These are phyloP conservation scores for Chlamydomonas asymmetrica DNA, from an alignment of 139 green algal species.

Conservation along the genomic window DNA sequence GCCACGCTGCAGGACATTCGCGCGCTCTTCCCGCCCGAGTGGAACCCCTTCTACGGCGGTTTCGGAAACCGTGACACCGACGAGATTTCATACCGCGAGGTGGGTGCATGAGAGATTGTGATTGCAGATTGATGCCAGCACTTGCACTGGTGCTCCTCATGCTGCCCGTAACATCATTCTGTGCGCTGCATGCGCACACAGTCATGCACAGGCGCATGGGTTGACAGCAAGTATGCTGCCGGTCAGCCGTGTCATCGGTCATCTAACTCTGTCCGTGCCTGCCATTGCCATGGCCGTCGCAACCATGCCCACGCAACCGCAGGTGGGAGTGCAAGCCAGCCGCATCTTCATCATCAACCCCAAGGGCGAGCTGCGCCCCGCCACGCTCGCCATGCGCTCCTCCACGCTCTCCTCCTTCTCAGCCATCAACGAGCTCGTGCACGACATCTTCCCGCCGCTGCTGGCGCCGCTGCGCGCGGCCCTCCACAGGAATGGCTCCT, in stretches of 20 bases:
- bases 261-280: too few species aligned
- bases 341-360: slow-evolving; percentile 97
- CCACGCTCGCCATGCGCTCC: slow-evolving; percentile 9
- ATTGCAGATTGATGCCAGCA: too few species aligned
- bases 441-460: slow-evolving; percentile 74
- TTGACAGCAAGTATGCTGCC: too few species aligned
- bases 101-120: neutral
- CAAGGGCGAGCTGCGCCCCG: slow-evolving; percentile 52
- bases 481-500: neutral
- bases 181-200: neutral
- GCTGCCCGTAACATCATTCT: neutral
- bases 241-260: too few species aligned
- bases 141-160: neutral
- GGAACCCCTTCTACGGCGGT: slow-evolving; percentile 91
- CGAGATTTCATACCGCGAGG: slow-evolving; percentile 79
- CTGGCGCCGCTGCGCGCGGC: neutral
- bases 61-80: slow-evolving; percentile 96
- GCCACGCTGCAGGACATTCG: slow-evolving; percentile 80
- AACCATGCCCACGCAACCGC: too few species aligned
- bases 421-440: slow-evolving; percentile 70
- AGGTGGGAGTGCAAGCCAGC: slow-evolving; percentile 74
- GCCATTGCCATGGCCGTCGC: too few species aligned
- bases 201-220: too few species aligned
- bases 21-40: slow-evolving; percentile 82
- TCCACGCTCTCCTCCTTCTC: slow-evolving; percentile 48